Evolutionary conservation across 2,329 filamentous ascomycete species (phyloP), one percentile per base, ranked within the genome.

Genomic region (Aspergillus fumigatiaffinis): DNA sequence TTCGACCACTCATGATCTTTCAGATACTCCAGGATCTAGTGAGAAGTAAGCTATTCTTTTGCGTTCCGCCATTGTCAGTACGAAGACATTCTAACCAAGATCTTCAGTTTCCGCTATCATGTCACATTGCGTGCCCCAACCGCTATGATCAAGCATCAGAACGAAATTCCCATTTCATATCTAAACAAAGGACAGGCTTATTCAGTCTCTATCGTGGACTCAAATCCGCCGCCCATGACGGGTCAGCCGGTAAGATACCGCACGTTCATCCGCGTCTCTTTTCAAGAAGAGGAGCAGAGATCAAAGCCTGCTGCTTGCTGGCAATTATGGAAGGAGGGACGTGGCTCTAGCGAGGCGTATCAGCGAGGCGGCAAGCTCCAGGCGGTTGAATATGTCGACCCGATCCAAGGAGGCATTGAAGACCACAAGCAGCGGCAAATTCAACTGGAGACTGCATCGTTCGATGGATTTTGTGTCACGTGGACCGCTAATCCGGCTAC

Each of bases 171-270:
- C 0, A 86, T 97, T n/a, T 97, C 93, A 0, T 99, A 99, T 71
- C 83, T 99, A 20, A 99, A 99, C 78, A 97, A 97, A 75, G 92
- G 93, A 25, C 93, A 97, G 72, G 91, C 92, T 17, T 99, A 99
- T 72, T 90, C 90, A 0, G 80, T 99, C 20, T 89, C 90, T 2
- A 84, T 99, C 28, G 80, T 89, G 50, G 94, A 99, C 70, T 94
- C 89, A 0, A 80, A 81, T 5, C 84, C 88, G 1, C 79, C 82
- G 1, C 76, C 87, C 4, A 81, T 84, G 2, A 77, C 83, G 35
- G 73, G 79, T 0, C 82, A 82, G 4, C 87, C 86, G 8, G 80
- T 87, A 14, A 88, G 84, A 63, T 97, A 97, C 71, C 86, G 94
- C 54, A 97, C 93, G 0, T 96, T 89, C 71, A 85, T 99, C 50